Conservation (phyloP, 306 rosid genomes). For the Elaeagnus macrophylla region DNA sequence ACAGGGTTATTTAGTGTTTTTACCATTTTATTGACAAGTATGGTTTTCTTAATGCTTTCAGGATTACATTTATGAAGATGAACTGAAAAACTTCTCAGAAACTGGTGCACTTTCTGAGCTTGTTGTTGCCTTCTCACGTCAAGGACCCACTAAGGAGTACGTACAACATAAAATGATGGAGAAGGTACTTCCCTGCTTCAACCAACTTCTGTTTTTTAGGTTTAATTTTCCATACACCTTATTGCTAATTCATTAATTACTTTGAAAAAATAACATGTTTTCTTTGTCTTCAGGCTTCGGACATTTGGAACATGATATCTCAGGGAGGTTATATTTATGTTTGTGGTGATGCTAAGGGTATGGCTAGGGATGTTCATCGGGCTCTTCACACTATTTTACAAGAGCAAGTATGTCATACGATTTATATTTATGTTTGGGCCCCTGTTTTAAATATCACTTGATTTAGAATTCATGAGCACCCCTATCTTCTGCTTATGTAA, state of each 20-base stretch:
- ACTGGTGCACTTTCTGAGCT: slow-evolving; percentile 61
- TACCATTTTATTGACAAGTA: slow-evolving; percentile 11
- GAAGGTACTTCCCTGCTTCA: slow-evolving; percentile 33
- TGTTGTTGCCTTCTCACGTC: slow-evolving; percentile 79
- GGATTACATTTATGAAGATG: slow-evolving; percentile 93
- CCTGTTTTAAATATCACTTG: background rate
- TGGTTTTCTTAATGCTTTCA: slow-evolving; percentile 24
- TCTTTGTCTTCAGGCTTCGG: slow-evolving; percentile 42
- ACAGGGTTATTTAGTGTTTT: background rate
- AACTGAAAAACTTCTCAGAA: slow-evolving; percentile 63
- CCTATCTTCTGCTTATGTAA: too few species aligned
- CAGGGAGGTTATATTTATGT: slow-evolving; percentile 80
- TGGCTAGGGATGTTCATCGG: slow-evolving; percentile 91
- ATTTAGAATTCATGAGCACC: too few species aligned
- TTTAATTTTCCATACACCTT: slow-evolving; percentile 12
- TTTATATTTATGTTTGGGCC: slow-evolving; percentile 1
- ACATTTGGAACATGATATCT: slow-evolving; percentile 59
- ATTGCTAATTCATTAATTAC: slow-evolving; percentile 6
- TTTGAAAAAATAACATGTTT: background rate
- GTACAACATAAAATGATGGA: slow-evolving; percentile 84
- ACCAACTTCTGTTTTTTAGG: background rate
- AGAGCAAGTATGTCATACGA: slow-evolving; percentile 39
- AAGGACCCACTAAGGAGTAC: slow-evolving; percentile 75
- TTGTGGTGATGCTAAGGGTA: slow-evolving; percentile 97
- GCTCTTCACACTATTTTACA: slow-evolving; percentile 68